Conservation (phyloP, 2,329 filamentous ascomycete genomes). For the Ophiostoma sp. region DNA sequence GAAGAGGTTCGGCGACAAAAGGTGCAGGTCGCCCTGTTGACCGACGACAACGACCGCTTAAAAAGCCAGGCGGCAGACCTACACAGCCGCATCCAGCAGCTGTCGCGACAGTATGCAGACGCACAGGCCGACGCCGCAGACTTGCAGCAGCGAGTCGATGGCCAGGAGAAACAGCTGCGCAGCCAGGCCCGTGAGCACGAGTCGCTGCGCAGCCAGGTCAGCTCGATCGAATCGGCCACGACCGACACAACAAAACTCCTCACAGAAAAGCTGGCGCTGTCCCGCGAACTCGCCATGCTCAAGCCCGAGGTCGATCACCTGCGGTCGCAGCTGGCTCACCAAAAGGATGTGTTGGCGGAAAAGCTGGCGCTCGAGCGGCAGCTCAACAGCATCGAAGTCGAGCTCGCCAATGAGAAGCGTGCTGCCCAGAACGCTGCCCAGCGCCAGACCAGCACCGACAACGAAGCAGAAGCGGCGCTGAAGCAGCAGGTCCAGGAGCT, state of each 20-base stretch:
- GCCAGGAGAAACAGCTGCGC: slow-evolving; percentile 46
- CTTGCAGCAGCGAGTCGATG: slow-evolving; percentile 39
- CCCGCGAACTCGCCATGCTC: slow-evolving; percentile 47
- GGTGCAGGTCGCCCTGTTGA: slow-evolving; percentile 64
- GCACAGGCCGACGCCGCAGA: slow-evolving; percentile 41
- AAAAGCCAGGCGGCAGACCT: slow-evolving; percentile 57
- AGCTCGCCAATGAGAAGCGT: slow-evolving; percentile 78
- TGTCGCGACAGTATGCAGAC: slow-evolving; percentile 40
- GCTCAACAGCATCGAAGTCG: slow-evolving; percentile 68
- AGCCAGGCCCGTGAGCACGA: slow-evolving; percentile 46
- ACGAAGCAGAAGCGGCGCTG: slow-evolving; percentile 30
- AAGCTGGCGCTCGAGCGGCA: slow-evolving; percentile 77
- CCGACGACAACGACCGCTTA: slow-evolving; percentile 67
- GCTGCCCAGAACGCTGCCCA: slow-evolving; percentile 53
- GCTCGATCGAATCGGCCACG: slow-evolving; percentile 60
- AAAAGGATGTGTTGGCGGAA: slow-evolving; percentile 67
- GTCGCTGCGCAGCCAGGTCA: slow-evolving; percentile 61
- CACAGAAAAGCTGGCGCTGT: slow-evolving; percentile 51
- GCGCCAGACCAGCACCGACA: slow-evolving; percentile 31
- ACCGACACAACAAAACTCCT: slow-evolving; percentile 67
- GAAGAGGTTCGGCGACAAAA: slow-evolving; percentile 68
- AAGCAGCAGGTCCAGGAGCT: slow-evolving; percentile 33
- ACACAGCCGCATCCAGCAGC: slow-evolving; percentile 52
- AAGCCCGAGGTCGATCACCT: slow-evolving; percentile 55
- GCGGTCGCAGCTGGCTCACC: slow-evolving; percentile 49